Conservation (phyloP, 139 green algal species). For the Chlorella sp. region DNA sequence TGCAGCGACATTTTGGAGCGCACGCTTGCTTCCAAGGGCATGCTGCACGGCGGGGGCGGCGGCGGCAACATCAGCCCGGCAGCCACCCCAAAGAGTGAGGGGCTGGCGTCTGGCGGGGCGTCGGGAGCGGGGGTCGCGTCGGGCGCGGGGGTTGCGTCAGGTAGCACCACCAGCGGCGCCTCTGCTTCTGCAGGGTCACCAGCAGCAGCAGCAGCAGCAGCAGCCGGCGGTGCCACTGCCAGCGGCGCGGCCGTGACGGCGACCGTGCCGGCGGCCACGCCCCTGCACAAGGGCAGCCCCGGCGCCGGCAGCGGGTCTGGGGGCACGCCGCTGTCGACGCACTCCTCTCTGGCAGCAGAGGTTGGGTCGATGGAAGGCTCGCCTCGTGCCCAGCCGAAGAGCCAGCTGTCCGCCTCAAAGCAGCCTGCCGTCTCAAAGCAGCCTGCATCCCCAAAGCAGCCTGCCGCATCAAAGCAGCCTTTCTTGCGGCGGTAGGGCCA, state of each 20-base stretch:
- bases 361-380: neutral
- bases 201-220: neutral
- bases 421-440: no score
- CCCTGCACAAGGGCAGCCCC: neutral
- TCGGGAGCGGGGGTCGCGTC: neutral
- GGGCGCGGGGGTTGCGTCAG: no score
- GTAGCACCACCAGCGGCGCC: neutral
- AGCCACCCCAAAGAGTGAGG: neutral
- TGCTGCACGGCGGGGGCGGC: neutral
- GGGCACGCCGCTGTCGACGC: no score
- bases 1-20: conserved; percentile 32
- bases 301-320: neutral
- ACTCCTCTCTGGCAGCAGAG: neutral
- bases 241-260: neutral
- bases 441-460: neutral
- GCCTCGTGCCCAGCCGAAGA: neutral
- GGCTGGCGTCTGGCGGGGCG: no score
- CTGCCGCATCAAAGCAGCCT: no score
- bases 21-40: conserved; percentile 8
- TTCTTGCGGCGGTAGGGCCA: no score
- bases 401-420: neutral
- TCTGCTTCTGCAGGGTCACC: no score
- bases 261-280: neutral
- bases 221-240: neutral
- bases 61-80: neutral